Base-by-base conservation (phyloP, 2,329 filamentous ascomycete species). In the Phaeosphaeria sp. region DNA sequence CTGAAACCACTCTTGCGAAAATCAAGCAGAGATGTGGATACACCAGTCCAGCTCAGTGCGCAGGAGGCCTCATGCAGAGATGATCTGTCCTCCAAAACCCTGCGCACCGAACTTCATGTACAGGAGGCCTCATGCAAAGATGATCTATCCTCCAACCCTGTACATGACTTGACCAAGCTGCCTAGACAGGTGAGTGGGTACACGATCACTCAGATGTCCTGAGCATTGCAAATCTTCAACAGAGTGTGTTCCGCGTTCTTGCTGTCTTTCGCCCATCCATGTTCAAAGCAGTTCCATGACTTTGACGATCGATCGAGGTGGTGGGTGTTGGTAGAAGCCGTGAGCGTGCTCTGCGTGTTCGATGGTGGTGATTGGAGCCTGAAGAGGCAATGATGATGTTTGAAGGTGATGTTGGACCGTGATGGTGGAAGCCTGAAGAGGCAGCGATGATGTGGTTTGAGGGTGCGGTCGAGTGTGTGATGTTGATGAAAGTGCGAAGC, bases 141-240 rank as follows among this genome's bases (percentile, higher is more conserved):
- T 27, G 47, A 55, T 62, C 59, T 62, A 22, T 62, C 54, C 56
- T 62, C 59, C 59, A 51, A 20, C 59, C 55, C 59, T 45, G 44
- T 53, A 53, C 43, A 33, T 51, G 49, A 24, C 58, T 49, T 49
- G 56, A 62, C 47, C 59, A 61, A 33, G 36, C 52, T 43, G 36
- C 53, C 56, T 47, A 61, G 50, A 46, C 46, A 45, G 20, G 21
- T 45, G 21, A 9, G 43, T 45, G 43, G 43, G 43, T 45, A 24
- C 43, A 45, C 11, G 43, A 24, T 20, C 43, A 45, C 43, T 13
- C 50, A 48, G 24, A 50, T 52, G 53, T 43, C 56, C 47, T 56
- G 49, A 55, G 55, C 49, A 55, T 44, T 39, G 44, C 45, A 50
- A 54, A 27, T 30, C 40, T 33, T 43, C 52, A 52, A 49, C 50